Percentiles rank a stretch among this genome's conserved stretches.
Conservation (phyloP, 306 rosid genomes). For the Pyrus pyrifolia region DNA sequence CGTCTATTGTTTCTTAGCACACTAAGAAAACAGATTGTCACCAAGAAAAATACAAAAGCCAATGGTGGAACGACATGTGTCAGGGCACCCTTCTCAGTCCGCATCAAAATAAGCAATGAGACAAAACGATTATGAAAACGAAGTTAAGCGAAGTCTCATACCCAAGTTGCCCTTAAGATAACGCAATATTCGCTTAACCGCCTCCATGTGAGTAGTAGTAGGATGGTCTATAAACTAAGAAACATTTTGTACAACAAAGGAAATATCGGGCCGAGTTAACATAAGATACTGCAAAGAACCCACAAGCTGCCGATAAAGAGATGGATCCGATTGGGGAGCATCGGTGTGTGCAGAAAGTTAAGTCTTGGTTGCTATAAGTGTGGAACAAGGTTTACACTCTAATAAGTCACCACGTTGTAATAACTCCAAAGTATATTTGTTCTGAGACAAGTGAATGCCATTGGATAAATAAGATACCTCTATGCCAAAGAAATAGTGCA, state of each 20-base stretch:
- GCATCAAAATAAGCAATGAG: neutral
- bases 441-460: too few species aligned
- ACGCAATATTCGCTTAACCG: neutral
- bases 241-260: too few species aligned
- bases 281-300: neutral
- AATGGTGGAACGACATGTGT: neutral
- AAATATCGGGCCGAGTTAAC: neutral
- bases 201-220: neutral
- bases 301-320: neutral
- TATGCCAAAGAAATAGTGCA: too few species aligned
- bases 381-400: too few species aligned
- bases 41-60: neutral
- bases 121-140: accelerated
- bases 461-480: too few species aligned
- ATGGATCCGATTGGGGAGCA: too few species aligned
- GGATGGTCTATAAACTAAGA: too few species aligned
- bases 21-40: neutral
- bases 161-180: neutral
- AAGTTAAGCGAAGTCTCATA: too few species aligned
- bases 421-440: too few species aligned
- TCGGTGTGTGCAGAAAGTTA: too few species aligned
- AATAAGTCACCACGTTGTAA: too few species aligned
- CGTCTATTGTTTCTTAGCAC: neutral
- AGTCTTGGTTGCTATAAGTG: too few species aligned
- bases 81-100: neutral